Conservation (phyloP, 2,329 filamentous ascomycete genomes). For the Myriosclerotinia duriaeana region DNA sequence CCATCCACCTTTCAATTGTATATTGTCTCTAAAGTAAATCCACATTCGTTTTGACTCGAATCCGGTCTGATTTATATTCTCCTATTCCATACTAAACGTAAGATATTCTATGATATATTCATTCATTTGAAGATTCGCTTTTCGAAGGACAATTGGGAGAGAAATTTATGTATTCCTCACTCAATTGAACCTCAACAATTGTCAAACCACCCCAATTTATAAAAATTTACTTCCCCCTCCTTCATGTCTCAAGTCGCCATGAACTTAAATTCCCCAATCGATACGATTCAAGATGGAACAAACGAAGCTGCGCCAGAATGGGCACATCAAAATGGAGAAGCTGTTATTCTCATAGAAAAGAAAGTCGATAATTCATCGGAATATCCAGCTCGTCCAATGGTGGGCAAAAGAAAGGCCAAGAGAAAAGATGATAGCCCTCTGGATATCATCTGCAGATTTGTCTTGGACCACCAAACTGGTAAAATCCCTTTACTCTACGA, state of each 20-base stretch:
- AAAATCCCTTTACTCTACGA: conserved; percentile 41
- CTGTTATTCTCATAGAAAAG: conserved; percentile 27
- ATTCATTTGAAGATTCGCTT: conserved; percentile 18
- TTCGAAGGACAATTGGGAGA: conserved; percentile 23
- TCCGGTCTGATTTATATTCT: neutral
- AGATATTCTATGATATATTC: conserved; percentile 21
- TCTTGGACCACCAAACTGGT: conserved; percentile 81
- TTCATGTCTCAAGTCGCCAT: conserved; percentile 16
- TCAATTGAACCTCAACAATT: conserved; percentile 23
- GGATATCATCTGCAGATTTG: conserved; percentile 63
- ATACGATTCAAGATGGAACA: conserved; percentile 26
- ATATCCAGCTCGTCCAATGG: conserved; percentile 26
- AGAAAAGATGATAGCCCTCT: conserved; percentile 61
- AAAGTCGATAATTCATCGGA: conserved; percentile 24
- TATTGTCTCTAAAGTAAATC: conserved; percentile 4
- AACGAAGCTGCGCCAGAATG: conserved; percentile 28
- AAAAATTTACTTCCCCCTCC: conserved; percentile 10
- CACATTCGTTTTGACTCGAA: conserved; percentile 24
- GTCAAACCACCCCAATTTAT: conserved; percentile 4
- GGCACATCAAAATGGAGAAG: conserved; percentile 30
- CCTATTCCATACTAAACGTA: conserved; percentile 11
- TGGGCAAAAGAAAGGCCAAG: conserved; percentile 51
- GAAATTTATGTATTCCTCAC: conserved; percentile 19
- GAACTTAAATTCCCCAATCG: conserved; percentile 14
- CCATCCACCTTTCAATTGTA: conserved; percentile 18